These are phyloP conservation scores for Boletus edulis DNA, from an alignment of 768 basidiomycete genomes.

Conservation along the genomic window DNA sequence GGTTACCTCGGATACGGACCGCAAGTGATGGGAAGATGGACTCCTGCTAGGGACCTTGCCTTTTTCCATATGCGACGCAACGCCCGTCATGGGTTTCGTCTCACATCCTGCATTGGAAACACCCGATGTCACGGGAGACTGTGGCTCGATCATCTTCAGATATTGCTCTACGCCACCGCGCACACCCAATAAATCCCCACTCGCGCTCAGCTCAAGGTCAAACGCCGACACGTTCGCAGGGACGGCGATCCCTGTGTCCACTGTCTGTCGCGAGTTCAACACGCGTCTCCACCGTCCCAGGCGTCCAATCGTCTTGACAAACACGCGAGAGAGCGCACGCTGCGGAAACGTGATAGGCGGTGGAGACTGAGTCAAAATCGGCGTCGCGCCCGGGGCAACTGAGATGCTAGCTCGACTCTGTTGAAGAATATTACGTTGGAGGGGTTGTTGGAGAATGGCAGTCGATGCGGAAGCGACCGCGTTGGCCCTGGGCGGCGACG, in stretches of 20 bases:
- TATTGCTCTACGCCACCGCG: constrained; percentile 67
- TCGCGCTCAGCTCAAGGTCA: constrained; percentile 62
- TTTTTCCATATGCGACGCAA: background rate
- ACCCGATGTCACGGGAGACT: constrained; percentile 20
- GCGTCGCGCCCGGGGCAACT: constrained; percentile 19
- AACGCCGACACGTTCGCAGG: constrained; percentile 62
- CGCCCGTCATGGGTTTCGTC: background rate
- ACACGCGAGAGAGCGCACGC: constrained; percentile 66
- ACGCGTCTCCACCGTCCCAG: constrained; percentile 83
- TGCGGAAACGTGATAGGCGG: constrained; percentile 48
- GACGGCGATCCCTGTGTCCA: constrained; percentile 35
- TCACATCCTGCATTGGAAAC: constrained; percentile 1
- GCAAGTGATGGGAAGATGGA: constrained; percentile 20
- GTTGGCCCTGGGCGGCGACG: constrained; percentile 39
- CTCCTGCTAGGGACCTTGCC: constrained; percentile 3
- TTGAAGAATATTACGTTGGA: constrained; percentile 49
- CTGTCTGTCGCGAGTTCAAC: constrained; percentile 46
- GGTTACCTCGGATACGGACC: constrained; percentile 31
- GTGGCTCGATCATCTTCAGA: constrained; percentile 52
- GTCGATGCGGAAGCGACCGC: constrained; percentile 55
- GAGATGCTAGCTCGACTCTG: constrained; percentile 39
- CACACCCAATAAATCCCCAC: constrained; percentile 58
- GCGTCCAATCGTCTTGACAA: constrained; percentile 80
- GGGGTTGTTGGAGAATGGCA: constrained; percentile 63
- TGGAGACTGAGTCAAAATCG: constrained; percentile 32